Evolutionary conservation across 768 basidiomycete genomes (phyloP).

Genomic region (Lentinula boryana): DNA sequence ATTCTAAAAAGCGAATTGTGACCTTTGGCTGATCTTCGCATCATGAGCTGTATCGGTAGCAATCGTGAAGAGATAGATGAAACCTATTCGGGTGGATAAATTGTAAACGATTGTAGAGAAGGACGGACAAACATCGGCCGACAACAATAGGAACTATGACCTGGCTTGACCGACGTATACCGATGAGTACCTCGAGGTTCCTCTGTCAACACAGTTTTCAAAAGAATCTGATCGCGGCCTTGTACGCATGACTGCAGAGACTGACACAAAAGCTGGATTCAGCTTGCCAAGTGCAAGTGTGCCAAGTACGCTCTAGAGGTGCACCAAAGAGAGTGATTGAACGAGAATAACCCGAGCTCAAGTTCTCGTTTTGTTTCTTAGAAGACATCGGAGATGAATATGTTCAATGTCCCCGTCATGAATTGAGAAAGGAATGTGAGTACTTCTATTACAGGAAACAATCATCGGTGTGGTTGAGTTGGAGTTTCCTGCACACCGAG

Average conservation of each 20-base stretch:
- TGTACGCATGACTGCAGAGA: neutral
- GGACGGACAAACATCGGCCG: neutral
- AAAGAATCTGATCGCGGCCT: neutral
- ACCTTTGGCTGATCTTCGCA: slow-evolving; percentile 3
- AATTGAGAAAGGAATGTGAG: no score
- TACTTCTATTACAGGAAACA: no score
- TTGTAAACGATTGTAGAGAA: neutral
- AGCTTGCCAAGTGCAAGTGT: neutral
- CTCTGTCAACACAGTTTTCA: neutral
- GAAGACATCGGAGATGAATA: no score
- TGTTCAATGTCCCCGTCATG: no score
- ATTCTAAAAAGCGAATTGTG: no score
- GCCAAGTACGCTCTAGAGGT: neutral
- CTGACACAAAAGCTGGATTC: neutral
- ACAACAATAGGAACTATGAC: neutral
- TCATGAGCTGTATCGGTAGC: neutral
- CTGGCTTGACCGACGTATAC: neutral
- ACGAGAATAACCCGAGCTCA: neutral
- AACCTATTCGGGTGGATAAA: neutral
- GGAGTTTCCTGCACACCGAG: no score
- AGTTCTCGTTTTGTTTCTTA: neutral
- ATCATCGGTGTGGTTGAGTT: no score
- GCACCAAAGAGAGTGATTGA: neutral
- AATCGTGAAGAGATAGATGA: neutral
- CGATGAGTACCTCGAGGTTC: neutral